Base-by-base conservation (phyloP, 768 basidiomycete species). In the Aureoboletus auriporus region DNA sequence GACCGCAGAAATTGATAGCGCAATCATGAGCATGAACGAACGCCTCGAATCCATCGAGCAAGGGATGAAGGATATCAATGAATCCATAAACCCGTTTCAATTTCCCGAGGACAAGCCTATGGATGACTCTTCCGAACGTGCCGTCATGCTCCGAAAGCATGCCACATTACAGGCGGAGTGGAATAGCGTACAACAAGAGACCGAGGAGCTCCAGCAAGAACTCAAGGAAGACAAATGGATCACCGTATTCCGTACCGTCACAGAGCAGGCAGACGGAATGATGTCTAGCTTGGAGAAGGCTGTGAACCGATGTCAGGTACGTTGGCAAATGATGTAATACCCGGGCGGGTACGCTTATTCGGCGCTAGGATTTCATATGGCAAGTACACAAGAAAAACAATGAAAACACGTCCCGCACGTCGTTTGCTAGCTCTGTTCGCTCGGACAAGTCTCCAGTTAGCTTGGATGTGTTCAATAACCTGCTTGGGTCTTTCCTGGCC, bases 181-280 rank as follows among this genome's bases (percentile, higher is more conserved):
- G 93, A 83, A 88, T 51, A 70, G 79, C 9, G 79, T 93, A 9
- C 84, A 86, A 62, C 80, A 80, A 46, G 88, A 92, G 58, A 87
- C 85, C 46, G 84, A 88, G 38, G 81, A 85, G 26, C 69, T 97
- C 49, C 76, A 86, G 53, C 92, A 94, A 60, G 96, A 99, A 68
- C 74, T 98, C 54, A 93, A 90, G 69, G 95, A 97, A 68, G 95
- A 97, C 69, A 94, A 94, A 59, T 96, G 92, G 91, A 76, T 98
- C 58, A 88, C 87, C 10, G 90, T 97, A 17, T 97, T 97, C 69
- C 80, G 93, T 55, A 94, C 90, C 6, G 89, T 93, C 49, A 84
- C 91, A 37, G 87, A 93, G 60, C 94, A 97, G 66, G 94, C 95
- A 37, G 91, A 93, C 64, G 92, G 91, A 23, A 96, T 98, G 95